Percentiles rank a stretch among this genome's conserved stretches.
phyloP scores from a whole-genome alignment of 2,329 filamentous ascomycete species.

The Venturia nashicola region DNA sequence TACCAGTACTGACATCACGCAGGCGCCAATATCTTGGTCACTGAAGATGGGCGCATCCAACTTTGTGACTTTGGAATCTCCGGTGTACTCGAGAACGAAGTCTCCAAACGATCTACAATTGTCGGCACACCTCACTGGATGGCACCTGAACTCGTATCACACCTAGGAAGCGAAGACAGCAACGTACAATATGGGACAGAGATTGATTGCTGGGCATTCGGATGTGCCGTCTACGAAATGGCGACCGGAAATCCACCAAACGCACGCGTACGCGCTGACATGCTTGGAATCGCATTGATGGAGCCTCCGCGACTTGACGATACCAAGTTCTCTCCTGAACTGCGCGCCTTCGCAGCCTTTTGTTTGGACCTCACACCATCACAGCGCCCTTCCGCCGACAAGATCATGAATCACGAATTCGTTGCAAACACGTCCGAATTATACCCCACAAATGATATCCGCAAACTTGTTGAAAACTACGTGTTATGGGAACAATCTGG shows the following conservation, averaged over 20 bases:
- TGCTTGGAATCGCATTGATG: slow-evolving; percentile 43
- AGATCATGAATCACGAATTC: slow-evolving; percentile 58
- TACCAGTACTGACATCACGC: slow-evolving; percentile 6
- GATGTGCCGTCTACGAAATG: slow-evolving; percentile 69
- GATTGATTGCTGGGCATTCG: slow-evolving; percentile 73
- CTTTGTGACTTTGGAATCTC: slow-evolving; percentile 79
- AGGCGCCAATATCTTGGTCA: slow-evolving; percentile 68
- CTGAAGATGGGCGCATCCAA: slow-evolving; percentile 64
- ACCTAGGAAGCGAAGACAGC: slow-evolving; percentile 48
- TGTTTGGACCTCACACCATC: slow-evolving; percentile 58
- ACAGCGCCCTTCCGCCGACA: slow-evolving; percentile 55
- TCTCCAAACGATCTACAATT: slow-evolving; percentile 67
- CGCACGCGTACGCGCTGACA: slow-evolving; percentile 39
- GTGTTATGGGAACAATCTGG: slow-evolving; percentile 65
- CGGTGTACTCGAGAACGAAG: slow-evolving; percentile 61
- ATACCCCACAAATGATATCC: slow-evolving; percentile 52
- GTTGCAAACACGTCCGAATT: slow-evolving; percentile 48
- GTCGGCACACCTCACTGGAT: slow-evolving; percentile 81
- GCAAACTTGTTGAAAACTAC: slow-evolving; percentile 58
- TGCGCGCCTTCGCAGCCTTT: slow-evolving; percentile 60
- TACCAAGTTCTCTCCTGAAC: slow-evolving; percentile 53
- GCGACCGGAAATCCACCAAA: slow-evolving; percentile 67
- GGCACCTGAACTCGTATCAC: slow-evolving; percentile 58
- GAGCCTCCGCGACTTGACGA: slow-evolving; percentile 59
- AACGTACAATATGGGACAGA: slow-evolving; percentile 36